Conservation (phyloP, 495 filamentous ascomycete species). For the Tuber indicum region DNA sequence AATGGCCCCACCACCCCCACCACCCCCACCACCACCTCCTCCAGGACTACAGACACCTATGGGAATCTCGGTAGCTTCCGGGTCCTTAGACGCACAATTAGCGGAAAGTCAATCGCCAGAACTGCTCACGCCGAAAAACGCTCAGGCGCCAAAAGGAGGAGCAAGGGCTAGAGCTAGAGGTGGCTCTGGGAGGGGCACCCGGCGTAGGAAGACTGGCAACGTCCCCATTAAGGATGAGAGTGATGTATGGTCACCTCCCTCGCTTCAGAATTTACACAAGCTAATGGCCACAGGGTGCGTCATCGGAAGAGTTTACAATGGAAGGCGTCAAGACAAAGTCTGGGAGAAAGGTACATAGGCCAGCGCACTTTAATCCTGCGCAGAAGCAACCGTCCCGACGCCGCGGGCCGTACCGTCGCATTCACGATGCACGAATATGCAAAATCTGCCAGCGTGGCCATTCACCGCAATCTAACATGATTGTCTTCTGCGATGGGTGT, state of each 20-base stretch:
- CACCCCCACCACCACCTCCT: slow-evolving; percentile 10
- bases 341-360: slow-evolving; percentile 71
- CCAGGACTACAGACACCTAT: slow-evolving; percentile 4
- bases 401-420: slow-evolving; percentile 40
- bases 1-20: slow-evolving; percentile 13
- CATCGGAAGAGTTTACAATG: slow-evolving; percentile 42
- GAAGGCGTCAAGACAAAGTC: slow-evolving; percentile 62
- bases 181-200: slow-evolving; percentile 18
- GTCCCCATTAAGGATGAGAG: slow-evolving; percentile 36
- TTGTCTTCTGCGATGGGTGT: slow-evolving; percentile 93
- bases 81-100: not conserved
- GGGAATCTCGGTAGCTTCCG: slow-evolving; percentile 4
- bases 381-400: slow-evolving; percentile 50
- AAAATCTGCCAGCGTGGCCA: slow-evolving; percentile 71
- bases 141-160: slow-evolving; percentile 19
- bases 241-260: slow-evolving; percentile 16
- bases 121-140: slow-evolving; percentile 15
- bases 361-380: slow-evolving; percentile 61
- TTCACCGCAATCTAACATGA: slow-evolving; percentile 69
- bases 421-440: slow-evolving; percentile 53
- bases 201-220: slow-evolving; percentile 28
- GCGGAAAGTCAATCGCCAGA: slow-evolving; percentile 15
- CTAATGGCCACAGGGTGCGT: slow-evolving; percentile 23
- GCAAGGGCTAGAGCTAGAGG: slow-evolving; percentile 7
- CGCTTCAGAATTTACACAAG: not conserved